phyloP scores from a whole-genome alignment of 73 alveolate genomes.

The Breviolum minutum region DNA sequence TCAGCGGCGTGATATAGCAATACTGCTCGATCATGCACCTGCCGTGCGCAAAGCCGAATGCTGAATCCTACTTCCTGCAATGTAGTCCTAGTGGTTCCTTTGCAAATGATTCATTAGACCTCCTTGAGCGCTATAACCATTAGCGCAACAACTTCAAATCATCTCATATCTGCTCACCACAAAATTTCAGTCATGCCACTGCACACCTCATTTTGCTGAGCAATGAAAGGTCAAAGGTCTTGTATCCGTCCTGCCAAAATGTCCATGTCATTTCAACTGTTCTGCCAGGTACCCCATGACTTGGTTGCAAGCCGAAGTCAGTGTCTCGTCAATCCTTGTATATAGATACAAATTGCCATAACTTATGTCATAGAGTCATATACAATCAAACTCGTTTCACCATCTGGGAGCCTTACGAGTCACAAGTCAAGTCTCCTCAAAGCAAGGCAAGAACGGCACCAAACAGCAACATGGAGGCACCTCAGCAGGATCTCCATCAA shows the following conservation, averaged over 20 bases:
- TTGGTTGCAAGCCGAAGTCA: too few species aligned
- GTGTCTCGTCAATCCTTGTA: too few species aligned
- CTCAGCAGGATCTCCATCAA: background rate
- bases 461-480: slow-evolving; percentile 63
- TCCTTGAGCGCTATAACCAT: too few species aligned
- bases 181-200: too few species aligned
- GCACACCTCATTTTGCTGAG: slow-evolving; percentile 8
- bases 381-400: too few species aligned
- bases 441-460: slow-evolving; percentile 42
- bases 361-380: background rate
- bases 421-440: background rate
- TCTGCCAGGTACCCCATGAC: too few species aligned
- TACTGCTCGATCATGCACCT: slow-evolving; percentile 59
- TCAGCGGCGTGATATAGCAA: slow-evolving; percentile 51
- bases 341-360: background rate
- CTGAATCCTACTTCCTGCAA: too few species aligned
- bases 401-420: background rate
- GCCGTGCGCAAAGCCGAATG: background rate
- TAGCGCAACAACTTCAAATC: too few species aligned
- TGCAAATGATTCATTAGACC: too few species aligned
- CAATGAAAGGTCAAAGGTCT: background rate
- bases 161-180: too few species aligned
- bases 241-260: background rate
- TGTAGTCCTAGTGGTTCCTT: too few species aligned
- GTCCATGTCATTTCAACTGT: too few species aligned